Conservation (phyloP, 2,329 filamentous ascomycete species). For the Geosmithia morbida region DNA sequence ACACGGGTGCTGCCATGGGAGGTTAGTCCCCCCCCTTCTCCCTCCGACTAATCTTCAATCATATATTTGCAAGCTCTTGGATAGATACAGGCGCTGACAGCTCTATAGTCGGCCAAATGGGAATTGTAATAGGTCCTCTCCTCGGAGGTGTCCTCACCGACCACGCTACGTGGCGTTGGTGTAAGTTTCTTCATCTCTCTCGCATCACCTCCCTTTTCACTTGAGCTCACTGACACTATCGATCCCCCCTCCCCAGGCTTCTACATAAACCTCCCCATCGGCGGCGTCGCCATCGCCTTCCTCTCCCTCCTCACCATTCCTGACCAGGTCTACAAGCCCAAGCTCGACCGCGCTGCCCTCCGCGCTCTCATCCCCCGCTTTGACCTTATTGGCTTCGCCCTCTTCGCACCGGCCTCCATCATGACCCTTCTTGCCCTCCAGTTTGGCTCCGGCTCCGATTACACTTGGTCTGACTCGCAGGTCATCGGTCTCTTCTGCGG, state of each 20-base stretch:
- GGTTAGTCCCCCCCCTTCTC: conserved; percentile 10
- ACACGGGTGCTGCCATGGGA: conserved; percentile 7
- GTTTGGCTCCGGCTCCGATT: conserved; percentile 20
- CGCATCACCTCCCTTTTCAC: background rate
- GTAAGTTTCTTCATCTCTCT: conserved; percentile 7
- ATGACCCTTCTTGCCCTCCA: conserved; percentile 29
- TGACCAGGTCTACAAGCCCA: conserved; percentile 17
- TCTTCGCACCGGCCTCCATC: conserved; percentile 26
- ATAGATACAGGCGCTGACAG: background rate
- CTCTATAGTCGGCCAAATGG: conserved; percentile 14
- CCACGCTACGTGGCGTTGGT: conserved; percentile 26
- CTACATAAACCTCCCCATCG: conserved; percentile 31
- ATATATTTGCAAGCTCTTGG: no score
- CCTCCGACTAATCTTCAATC: background rate
- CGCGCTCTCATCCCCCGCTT: conserved; percentile 12
- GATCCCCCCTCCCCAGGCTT: conserved; percentile 12
- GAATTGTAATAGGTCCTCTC: conserved; percentile 24
- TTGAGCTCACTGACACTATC: background rate
- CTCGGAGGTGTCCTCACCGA: conserved; percentile 26
- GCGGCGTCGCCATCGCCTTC: conserved; percentile 16
- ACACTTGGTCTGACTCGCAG: conserved; percentile 13
- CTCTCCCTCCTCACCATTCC: conserved; percentile 19
- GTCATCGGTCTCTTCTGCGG: conserved; percentile 21
- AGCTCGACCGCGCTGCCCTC: conserved; percentile 11
- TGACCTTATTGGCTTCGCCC: conserved; percentile 24